These are phyloP conservation scores for Puccinia brachypodii DNA, from an alignment of 1,284 basidiomycete genomes.

Conservation along the genomic window DNA sequence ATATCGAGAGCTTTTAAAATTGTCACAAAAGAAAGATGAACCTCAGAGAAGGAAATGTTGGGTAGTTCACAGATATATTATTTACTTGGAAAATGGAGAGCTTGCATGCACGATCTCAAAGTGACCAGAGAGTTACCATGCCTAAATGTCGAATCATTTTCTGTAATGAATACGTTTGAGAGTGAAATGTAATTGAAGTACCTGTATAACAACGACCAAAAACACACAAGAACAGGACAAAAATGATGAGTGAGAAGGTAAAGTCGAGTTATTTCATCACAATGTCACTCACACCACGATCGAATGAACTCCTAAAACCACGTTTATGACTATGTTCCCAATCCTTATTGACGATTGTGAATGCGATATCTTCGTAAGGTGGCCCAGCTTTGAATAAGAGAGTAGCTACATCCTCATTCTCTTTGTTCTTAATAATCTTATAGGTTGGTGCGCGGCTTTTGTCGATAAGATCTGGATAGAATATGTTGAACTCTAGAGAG, in stretches of 20 bases:
- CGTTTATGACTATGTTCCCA: slow-evolving; percentile 97
- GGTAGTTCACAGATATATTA: background rate
- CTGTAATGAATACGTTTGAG: slow-evolving; percentile 47
- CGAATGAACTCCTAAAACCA: slow-evolving; percentile 64
- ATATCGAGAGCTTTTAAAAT: background rate
- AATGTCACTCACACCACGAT: slow-evolving; percentile 61
- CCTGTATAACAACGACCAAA: slow-evolving; percentile 16
- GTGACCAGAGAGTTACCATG: background rate
- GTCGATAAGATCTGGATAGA: slow-evolving; percentile 95
- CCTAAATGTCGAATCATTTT: slow-evolving; percentile 20
- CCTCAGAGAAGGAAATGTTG: too few relatives aligned
- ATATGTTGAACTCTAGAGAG: slow-evolving; percentile 79
- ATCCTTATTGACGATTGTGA: slow-evolving; percentile 93
- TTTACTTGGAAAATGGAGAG: background rate
- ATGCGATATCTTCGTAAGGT: slow-evolving; percentile 98
- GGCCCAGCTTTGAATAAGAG: slow-evolving; percentile 94
- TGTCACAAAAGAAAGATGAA: background rate
- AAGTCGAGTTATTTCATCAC: background rate
- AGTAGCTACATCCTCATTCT: slow-evolving; percentile 87
- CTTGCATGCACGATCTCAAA: background rate
- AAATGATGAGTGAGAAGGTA: background rate
- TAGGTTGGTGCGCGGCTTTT: slow-evolving; percentile 71
- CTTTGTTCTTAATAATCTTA: slow-evolving; percentile 59
- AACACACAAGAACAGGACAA: background rate
- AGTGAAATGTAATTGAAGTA: slow-evolving; percentile 48